phyloP scores from a whole-genome alignment of 2,329 filamentous ascomycete genomes.

The Tolypocladium guangdongense region DNA sequence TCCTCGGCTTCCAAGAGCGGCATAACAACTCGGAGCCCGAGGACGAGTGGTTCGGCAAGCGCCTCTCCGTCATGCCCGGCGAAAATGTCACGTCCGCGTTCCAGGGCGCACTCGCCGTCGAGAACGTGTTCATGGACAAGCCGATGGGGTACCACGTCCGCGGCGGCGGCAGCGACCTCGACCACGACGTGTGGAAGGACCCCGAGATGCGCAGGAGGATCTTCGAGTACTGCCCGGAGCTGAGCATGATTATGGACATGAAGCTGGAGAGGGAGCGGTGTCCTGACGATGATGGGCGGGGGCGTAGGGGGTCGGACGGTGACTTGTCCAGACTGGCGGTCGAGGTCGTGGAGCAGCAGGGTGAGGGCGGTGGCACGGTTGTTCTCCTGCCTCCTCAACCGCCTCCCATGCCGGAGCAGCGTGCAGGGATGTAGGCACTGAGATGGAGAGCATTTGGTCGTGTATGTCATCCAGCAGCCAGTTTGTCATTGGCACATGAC shows the following conservation, averaged over 20 bases:
- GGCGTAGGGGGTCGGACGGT: background rate
- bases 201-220: conserved; percentile 31
- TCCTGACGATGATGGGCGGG: conserved; percentile 9
- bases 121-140: conserved; percentile 35
- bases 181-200: conserved; percentile 36
- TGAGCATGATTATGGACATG: conserved; percentile 45
- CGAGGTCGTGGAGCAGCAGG: background rate
- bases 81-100: conserved; percentile 32
- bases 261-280: conserved; percentile 40
- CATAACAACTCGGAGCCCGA: conserved; percentile 39
- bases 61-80: conserved; percentile 34
- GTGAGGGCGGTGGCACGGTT: background rate
- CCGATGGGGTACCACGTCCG: conserved; percentile 45
- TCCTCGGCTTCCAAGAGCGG: conserved; percentile 38
- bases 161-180: conserved; percentile 28
- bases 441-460: background rate
- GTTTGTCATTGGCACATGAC: no score
- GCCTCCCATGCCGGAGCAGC: background rate
- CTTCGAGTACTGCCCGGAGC: conserved; percentile 45
- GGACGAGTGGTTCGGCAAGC: conserved; percentile 43
- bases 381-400: background rate
- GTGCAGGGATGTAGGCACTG: background rate
- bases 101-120: conserved; percentile 35
- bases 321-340: background rate
- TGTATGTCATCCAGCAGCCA: background rate